Conservation (phyloP, 2,329 filamentous ascomycete genomes). For the Pseudonectria buxi region DNA sequence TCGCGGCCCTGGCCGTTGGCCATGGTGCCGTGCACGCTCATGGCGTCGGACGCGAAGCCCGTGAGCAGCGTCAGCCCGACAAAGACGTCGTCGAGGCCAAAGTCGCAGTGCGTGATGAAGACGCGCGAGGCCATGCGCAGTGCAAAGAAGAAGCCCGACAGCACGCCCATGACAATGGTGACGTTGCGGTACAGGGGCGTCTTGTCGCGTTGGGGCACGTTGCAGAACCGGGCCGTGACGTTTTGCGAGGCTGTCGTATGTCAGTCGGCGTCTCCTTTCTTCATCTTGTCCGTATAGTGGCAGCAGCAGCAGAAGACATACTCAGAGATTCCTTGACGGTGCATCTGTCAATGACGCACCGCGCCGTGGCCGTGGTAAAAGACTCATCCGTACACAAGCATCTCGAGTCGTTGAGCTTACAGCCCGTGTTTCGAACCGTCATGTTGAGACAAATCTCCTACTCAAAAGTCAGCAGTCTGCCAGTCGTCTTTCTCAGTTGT, state of each 20-base stretch:
- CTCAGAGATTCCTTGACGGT: conserved; percentile 11
- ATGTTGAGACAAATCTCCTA: conserved; percentile 11
- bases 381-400: conserved; percentile 16
- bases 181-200: conserved; percentile 8
- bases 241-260: conserved; percentile 8
- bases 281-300: not conserved
- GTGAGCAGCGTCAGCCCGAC: conserved; percentile 5
- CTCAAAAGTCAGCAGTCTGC: conserved; percentile 6
- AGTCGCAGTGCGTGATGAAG: conserved; percentile 7
- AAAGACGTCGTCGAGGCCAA: conserved; percentile 15
- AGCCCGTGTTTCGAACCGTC: conserved; percentile 11
- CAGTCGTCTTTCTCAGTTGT: not conserved
- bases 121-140: conserved; percentile 13
- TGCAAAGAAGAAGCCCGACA: conserved; percentile 11
- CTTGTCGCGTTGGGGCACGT: conserved; percentile 9
- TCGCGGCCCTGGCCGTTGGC: conserved; percentile 11
- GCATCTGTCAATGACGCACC: conserved; percentile 15
- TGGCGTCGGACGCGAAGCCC: conserved; percentile 10
- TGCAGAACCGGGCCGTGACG: conserved; percentile 9
- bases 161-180: conserved; percentile 10
- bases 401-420: conserved; percentile 12
- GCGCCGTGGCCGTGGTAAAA: conserved; percentile 11
- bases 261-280: conserved; percentile 1
- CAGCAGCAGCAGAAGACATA: conserved; percentile 2
- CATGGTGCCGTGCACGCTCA: conserved; percentile 12